Evolutionary conservation across 2,329 filamentous ascomycete genomes (phyloP), one percentile per base, ranked within the genome.

Genomic region (Verticillium tricorpus): DNA sequence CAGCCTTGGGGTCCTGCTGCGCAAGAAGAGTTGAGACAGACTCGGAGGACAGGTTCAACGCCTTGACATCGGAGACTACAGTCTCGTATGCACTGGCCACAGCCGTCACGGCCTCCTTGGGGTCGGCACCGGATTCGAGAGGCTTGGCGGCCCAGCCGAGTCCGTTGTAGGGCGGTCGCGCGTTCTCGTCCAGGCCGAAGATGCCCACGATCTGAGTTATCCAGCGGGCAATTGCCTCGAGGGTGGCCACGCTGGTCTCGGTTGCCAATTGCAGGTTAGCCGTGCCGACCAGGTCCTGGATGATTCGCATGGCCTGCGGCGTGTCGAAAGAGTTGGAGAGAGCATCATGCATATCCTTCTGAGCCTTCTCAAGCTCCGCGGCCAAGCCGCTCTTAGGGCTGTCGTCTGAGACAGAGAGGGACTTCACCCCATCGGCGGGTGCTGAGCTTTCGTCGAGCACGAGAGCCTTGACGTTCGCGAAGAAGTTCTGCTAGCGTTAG

Each of bases 311-410:
- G 5, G 89, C 92, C 58, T 81, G 79, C 1, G 91, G 87, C 0
- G 93, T 97, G 74, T 97, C 90, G 73, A 97, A 96, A 0, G 93
- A 97, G 76, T 96, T 92, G 67, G 83, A 83, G 17, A 97, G 81
- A 1, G 90, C 89, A 1, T 74, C 70, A 37, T 85, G 74, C 34
- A 85, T 72, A 28, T 86, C 84, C 50, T 76, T 72, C 74, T 87
- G 80, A 11, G 84, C 82, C 62, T 85, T 80, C 58, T 84, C 78
- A 6, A 84, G 71, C 62, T 81, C 80, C 1, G 72, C 62, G n/a
- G 63, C 31, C 9, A 75, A 63, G 57, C 68, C 70, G n/a, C 72
- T 70, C 14, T 64, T 69, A 39, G 71, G 61, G 50, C 71, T 66
- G 17, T 68, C 70, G 45, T 75, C 71, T 58, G 66, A 67, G 11